A percentile compares a stretch with the other conserved stretches of the same genome.
These are phyloP conservation scores for Rubia balearica DNA, from an alignment of 305 asterid species.

Conservation along the genomic window DNA sequence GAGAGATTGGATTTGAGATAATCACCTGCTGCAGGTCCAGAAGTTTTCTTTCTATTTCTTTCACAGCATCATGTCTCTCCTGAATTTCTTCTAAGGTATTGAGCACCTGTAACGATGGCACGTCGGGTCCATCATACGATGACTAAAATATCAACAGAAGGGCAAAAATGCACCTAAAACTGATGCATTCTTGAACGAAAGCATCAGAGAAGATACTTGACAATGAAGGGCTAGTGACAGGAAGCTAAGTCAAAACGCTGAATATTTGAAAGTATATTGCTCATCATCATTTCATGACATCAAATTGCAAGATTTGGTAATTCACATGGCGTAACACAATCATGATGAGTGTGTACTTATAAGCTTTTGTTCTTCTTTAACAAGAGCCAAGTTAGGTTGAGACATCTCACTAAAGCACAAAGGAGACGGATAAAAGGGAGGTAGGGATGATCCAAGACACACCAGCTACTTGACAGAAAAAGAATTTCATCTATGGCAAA, in stretches of 20 bases:
- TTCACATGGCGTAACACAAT: background rate
- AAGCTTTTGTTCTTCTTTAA: background rate
- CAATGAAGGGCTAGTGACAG: background rate
- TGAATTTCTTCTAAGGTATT: slow-evolving; percentile 79
- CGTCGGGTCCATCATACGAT: background rate
- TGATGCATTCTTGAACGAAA: background rate
- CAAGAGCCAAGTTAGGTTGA: background rate
- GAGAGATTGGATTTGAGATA: background rate
- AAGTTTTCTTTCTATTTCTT: slow-evolving; percentile 78
- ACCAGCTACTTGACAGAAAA: background rate
- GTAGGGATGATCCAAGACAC: background rate
- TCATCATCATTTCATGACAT: background rate
- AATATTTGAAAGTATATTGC: background rate
- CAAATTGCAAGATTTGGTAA: background rate
- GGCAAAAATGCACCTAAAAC: background rate
- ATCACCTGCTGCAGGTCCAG: slow-evolving; percentile 76
- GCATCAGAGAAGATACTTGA: background rate
- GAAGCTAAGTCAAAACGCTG: background rate
- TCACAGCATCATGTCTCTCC: slow-evolving; percentile 79
- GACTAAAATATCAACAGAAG: background rate
- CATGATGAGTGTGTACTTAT: background rate
- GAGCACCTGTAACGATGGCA: slow-evolving; percentile 37
- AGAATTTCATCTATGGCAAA: background rate
- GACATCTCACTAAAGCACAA: slow-evolving; percentile 1
- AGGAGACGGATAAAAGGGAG: background rate